Evolutionary conservation across 768 basidiomycete genomes (phyloP), one percentile per base, ranked within the genome.

Genomic region (Boletus patriciae): DNA sequence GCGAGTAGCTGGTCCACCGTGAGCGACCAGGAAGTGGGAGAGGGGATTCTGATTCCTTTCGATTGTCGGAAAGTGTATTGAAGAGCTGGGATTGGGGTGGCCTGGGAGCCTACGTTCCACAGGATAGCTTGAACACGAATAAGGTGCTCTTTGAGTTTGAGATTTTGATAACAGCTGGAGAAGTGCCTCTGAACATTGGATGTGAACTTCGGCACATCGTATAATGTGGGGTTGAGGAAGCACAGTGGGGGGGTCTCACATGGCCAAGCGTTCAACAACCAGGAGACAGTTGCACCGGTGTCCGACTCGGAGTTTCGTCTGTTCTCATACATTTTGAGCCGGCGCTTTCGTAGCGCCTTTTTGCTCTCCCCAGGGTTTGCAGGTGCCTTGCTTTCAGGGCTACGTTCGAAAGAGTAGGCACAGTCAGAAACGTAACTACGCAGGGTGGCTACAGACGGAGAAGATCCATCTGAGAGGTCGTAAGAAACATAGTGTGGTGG

Each of bases 401-500:
- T 70, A n/a, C 4, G 0, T 7, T 63, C 45, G 8, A 63, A 65
- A 4, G 37, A 0, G 15, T 5, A 3, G 10, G 57, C 55, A 16
- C 27, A 52, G 0, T 15, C 1, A 3, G 4, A 25, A 44, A 61
- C 27, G 29, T 49, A 53, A 8, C 5, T 18, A 15, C 37, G 18
- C 27, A 69, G 15, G 29, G 4, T 45, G 2, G 7, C 1, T 37
- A 6, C 1, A 4, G 62, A 55, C 1, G 58, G 66, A 13, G 1
- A 4, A 31, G 56, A 58, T 18, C 56, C 62, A 1, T 61, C 49
- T 6, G 55, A 50, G 9, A 63, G 43, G 19, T 51, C 33, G 50
- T 63, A 66, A 23, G 46, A 37, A n/a, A 51, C 45, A 36, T 62
- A 61, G 1, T 8, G 13, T 3, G 72, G 68, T 37, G 65, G 70